A percentile compares a stretch with the other conserved stretches of the same genome.
Evolutionary conservation across 2,329 filamentous ascomycete species (phyloP).

Genomic region (Pseudogymnoascus sp.): DNA sequence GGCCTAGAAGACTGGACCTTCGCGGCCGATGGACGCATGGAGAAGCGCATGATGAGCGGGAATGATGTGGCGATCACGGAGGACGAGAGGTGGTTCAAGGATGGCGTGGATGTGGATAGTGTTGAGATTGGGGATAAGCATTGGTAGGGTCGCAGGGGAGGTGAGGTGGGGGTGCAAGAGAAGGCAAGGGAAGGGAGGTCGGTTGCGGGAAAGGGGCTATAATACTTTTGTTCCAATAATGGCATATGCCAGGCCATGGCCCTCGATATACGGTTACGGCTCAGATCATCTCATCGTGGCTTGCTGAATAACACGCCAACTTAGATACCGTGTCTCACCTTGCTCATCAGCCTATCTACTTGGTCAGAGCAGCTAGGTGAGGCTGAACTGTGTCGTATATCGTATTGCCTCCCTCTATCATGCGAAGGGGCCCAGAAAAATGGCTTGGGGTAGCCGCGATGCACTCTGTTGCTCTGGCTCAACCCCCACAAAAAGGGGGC

Average conservation of each 20-base stretch:
- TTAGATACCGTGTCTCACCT: not conserved
- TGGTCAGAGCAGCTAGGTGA: not conserved
- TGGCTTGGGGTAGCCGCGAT: not conserved
- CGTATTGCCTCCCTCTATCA: not conserved
- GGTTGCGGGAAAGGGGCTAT: not conserved
- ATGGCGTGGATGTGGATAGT: slow-evolving; percentile 58
- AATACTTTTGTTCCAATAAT: not conserved
- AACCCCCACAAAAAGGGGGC: not conserved
- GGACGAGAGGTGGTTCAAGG: slow-evolving; percentile 59
- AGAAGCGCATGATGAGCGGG: slow-evolving; percentile 67
- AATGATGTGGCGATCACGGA: slow-evolving; percentile 59
- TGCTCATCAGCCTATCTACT: not conserved
- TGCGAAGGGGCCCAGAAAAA: not conserved
- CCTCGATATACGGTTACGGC: not conserved
- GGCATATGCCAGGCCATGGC: not conserved
- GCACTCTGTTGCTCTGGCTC: not conserved
- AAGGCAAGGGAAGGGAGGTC: not conserved
- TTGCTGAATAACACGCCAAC: not conserved
- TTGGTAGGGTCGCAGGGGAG: slow-evolving; percentile 41
- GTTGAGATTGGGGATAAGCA: slow-evolving; percentile 60
- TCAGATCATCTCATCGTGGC: not conserved
- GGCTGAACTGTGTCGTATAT: not conserved
- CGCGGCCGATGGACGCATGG: slow-evolving; percentile 59
- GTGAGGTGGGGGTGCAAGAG: not conserved
- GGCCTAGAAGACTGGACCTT: slow-evolving; percentile 78